A percentile compares a stretch with the other conserved stretches of the same genome.
Evolutionary conservation across 176 grass and related monocot species (phyloP).

Genomic region (Canna indica): DNA sequence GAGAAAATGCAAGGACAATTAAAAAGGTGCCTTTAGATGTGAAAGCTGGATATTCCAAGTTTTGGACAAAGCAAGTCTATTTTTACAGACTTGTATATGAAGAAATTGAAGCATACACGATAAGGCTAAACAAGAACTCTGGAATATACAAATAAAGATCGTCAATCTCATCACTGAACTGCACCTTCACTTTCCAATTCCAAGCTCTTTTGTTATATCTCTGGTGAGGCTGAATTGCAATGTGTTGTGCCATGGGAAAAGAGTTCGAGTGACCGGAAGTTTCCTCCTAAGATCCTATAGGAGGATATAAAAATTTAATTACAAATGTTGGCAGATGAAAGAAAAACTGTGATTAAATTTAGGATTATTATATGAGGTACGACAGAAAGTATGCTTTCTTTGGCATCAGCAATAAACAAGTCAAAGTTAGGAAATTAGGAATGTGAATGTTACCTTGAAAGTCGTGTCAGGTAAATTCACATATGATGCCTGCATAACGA

Average conservation of each 20-base stretch:
- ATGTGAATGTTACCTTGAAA: constrained; percentile 60
- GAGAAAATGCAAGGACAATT: not conserved
- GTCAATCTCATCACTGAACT: not conserved
- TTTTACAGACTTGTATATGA: not conserved
- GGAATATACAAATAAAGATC: not conserved
- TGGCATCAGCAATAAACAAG: not conserved
- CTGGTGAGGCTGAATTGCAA: constrained; percentile 57
- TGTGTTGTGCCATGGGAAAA: constrained; percentile 94
- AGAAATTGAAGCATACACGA: not conserved
- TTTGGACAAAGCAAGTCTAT: not conserved
- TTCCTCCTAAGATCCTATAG: constrained; percentile 87
- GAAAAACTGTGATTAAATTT: constrained; percentile 9
- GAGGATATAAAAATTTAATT: not conserved
- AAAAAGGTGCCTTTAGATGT: not conserved
- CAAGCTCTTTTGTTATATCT: constrained; percentile 86
- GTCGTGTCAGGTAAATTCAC: constrained; percentile 69
- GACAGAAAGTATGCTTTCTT: not conserved
- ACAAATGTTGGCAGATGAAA: not conserved
- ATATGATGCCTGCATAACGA: constrained; percentile 63
- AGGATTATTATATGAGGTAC: not conserved
- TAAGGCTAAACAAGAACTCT: not conserved
- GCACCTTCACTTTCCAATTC: constrained; percentile 56
- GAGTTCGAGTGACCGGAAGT: constrained; percentile 86
- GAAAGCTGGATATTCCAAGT: not conserved
- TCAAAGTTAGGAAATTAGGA: not conserved